Base-by-base conservation (phyloP, 257 asterid genomes). In the Ehretia macrophylla region DNA sequence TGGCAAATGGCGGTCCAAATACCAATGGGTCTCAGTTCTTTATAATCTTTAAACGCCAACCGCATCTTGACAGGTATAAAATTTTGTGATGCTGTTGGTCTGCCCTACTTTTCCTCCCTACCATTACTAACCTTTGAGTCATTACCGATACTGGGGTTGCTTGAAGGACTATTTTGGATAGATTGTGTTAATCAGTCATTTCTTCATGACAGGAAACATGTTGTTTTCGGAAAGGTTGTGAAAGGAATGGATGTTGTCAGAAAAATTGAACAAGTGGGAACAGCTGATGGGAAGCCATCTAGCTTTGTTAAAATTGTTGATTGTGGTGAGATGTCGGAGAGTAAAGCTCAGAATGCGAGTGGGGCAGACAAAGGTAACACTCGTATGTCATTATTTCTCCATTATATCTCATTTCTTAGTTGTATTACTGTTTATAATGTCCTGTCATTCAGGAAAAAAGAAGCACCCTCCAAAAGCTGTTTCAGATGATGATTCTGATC, bases 11-110 rank as follows among this genome's bases (percentile, higher is more conserved):
- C 52, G 97, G 99, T 14, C 90, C 94, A 44, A 83, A 83, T 80
- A 86, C 99, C 51, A 93, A 93, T 65, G 99, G 97, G 40, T 93
- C 99, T 70, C 99, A 89, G 81, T 93, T 93, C 83, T 93, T 93
- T 76, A 86, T 93, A 65, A 70, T 50, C 63, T 89, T 93, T 74
- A 87, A 89, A 75, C 85, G 87, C 57, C 95, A 83, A 68, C 95
- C 86, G 63, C 96, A 93, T 85, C 99, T 93, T 47, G 96, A 93
- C 69, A 94, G 99, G 99, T 93, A 86, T 65, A 32, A 67, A n/a
- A 14, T 60, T 59, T 56, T 53, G 60, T 66, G 13, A 23, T 63
- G 35, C 20, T 50, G 46, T 62, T 49, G 47, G 32, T 27, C 37
- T 47, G 14, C 32, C 17, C 20, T 39, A 48, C 37, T 58, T 40